These are phyloP conservation scores for Cladosporium sphaerospermum DNA, from an alignment of 2,329 filamentous ascomycete species.

Conservation along the genomic window DNA sequence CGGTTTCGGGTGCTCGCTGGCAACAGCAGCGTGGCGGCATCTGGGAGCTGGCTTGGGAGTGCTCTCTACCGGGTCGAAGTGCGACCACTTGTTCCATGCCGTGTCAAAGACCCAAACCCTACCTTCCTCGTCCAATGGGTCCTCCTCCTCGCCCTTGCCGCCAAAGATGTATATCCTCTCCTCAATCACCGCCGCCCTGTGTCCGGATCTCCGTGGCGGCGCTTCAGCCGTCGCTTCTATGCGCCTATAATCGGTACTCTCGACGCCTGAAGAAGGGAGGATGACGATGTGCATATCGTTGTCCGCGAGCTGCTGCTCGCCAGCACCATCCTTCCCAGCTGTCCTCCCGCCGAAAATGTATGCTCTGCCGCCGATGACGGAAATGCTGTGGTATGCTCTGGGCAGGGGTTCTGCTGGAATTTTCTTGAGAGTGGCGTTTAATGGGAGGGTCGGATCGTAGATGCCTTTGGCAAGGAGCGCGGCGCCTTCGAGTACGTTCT, in stretches of 20 bases:
- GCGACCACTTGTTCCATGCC: conserved; percentile 35
- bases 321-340: conserved; percentile 3
- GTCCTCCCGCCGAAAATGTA: conserved; percentile 49
- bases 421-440: conserved; percentile 46
- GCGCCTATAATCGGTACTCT: conserved; percentile 37
- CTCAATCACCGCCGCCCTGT: conserved; percentile 38
- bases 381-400: conserved; percentile 47
- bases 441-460: conserved; percentile 44
- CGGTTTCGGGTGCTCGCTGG: conserved; percentile 36
- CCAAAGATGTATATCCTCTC: conserved; percentile 42
- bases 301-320: conserved; percentile 30
- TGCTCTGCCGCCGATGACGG: conserved; percentile 47
- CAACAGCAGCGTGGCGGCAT: conserved; percentile 32
- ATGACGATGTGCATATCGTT: conserved; percentile 49
- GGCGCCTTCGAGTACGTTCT: conserved; percentile 32
- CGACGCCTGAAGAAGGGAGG: conserved; percentile 41
- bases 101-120: conserved; percentile 41
- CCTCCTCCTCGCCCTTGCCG: conserved; percentile 22
- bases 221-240: conserved; percentile 31
- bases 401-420: conserved; percentile 41
- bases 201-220: conserved; percentile 36
- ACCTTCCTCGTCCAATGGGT: conserved; percentile 28
- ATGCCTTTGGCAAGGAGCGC: conserved; percentile 44
- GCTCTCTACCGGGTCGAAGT: conserved; percentile 30
- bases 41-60: conserved; percentile 24